Evolutionary conservation across 1,139 yeast genomes (phyloP).

Genomic region (Arxiozyma telluris): DNA sequence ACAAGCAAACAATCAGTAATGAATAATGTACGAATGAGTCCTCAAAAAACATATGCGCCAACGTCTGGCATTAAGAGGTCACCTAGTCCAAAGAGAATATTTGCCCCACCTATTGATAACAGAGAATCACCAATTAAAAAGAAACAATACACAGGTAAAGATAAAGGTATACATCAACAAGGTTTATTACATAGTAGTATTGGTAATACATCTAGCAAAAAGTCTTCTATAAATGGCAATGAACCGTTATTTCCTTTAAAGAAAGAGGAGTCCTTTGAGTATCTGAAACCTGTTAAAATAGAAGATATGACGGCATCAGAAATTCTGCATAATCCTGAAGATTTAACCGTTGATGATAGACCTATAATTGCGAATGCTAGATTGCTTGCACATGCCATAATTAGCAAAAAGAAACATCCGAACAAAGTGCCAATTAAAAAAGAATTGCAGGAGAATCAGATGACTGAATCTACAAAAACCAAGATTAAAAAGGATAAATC

Average conservation of each 20-base stretch:
- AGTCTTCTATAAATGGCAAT: background rate
- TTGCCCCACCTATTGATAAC: conserved; percentile 6
- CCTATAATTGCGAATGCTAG: conserved; percentile 28
- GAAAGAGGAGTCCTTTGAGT: conserved; percentile 1
- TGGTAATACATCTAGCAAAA: background rate
- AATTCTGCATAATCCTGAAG: conserved; percentile 26
- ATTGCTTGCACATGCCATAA: conserved; percentile 24
- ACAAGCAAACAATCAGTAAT: background rate
- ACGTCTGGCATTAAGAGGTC: conserved; percentile 4
- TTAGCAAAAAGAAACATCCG: background rate
- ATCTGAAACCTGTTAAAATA: conserved; percentile 1
- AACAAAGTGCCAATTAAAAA: background rate
- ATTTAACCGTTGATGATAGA: conserved; percentile 22
- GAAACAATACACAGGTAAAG: background rate
- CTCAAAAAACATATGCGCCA: conserved; percentile 7
- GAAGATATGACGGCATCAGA: conserved; percentile 28
- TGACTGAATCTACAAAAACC: background rate
- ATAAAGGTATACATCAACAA: background rate
- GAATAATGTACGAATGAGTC: conserved; percentile 3
- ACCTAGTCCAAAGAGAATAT: conserved; percentile 8
- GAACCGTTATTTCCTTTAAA: background rate
- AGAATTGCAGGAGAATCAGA: background rate
- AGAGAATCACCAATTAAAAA: background rate
- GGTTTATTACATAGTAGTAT: too few relatives aligned
- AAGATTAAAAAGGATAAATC: background rate